Evolutionary conservation across 768 basidiomycete species (phyloP).

Genomic region (Hygrocybe coccinea): DNA sequence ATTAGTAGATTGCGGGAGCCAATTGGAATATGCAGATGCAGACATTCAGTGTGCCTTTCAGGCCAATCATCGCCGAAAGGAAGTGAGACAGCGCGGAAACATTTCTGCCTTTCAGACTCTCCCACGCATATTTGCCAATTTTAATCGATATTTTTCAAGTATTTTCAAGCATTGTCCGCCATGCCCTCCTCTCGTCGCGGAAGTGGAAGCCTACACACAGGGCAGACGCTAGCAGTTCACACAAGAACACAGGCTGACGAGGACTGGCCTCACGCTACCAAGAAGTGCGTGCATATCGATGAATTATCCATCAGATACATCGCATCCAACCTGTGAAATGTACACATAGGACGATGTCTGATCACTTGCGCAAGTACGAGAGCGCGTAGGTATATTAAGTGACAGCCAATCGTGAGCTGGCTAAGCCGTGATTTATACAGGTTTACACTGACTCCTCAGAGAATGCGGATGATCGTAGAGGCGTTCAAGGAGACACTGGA

Average conservation of each 20-base stretch:
- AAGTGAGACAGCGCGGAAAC: background rate
- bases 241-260: slow-evolving; percentile 85
- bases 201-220: slow-evolving; percentile 70
- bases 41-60: slow-evolving; percentile 88
- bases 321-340: slow-evolving; percentile 7
- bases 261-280: slow-evolving; percentile 88
- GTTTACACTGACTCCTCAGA: slow-evolving; percentile 81
- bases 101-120: slow-evolving; percentile 3
- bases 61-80: slow-evolving; percentile 83
- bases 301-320: background rate
- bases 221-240: slow-evolving; percentile 79
- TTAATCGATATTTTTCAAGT: slow-evolving; percentile 6
- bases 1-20: background rate
- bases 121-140: too few species aligned
- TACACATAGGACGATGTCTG: slow-evolving; percentile 74
- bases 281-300: slow-evolving; percentile 54
- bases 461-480: slow-evolving; percentile 96
- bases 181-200: slow-evolving; percentile 74
- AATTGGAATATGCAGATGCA: slow-evolving; percentile 18
- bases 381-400: slow-evolving; percentile 53
- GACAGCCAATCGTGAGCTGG: background rate
- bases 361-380: slow-evolving; percentile 89
- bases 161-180: slow-evolving; percentile 7
- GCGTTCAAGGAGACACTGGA: slow-evolving; percentile 93
- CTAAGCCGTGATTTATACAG: slow-evolving; percentile 31